Conservation (phyloP, 2,329 filamentous ascomycete genomes). For the Davidsoniella neocaledoniae region DNA sequence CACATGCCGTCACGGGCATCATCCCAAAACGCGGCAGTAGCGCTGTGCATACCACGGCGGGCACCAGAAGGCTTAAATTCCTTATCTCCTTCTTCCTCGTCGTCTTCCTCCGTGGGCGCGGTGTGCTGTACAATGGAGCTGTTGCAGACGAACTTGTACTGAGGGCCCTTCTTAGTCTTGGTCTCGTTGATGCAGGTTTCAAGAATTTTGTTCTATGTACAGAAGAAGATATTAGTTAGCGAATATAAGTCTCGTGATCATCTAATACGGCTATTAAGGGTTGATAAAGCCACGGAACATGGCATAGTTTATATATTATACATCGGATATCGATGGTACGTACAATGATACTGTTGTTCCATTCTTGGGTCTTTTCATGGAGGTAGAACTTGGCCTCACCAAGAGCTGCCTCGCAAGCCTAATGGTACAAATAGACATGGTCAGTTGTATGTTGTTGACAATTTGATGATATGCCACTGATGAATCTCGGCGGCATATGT, state of each 20-base stretch:
- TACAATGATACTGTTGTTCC: conserved; percentile 92
- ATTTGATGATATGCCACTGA: not conserved
- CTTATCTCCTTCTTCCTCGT: conserved; percentile 43
- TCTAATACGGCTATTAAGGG: no score
- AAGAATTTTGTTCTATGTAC: conserved; percentile 52
- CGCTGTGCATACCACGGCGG: conserved; percentile 77
- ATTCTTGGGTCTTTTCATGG: conserved; percentile 65
- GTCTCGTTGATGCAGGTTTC: conserved; percentile 63
- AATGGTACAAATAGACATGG: not conserved
- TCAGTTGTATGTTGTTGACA: not conserved
- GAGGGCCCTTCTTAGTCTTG: conserved; percentile 30
- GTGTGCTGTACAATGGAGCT: conserved; percentile 96
- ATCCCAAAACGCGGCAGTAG: conserved; percentile 76
- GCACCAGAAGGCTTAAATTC: conserved; percentile 58
- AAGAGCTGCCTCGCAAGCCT: conserved; percentile 75
- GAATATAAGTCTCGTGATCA: not conserved
- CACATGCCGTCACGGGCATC: conserved; percentile 82
- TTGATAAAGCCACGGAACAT: not conserved
- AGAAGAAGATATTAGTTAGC: not conserved
- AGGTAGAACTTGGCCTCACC: conserved; percentile 65
- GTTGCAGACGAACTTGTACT: conserved; percentile 91
- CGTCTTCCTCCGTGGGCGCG: conserved; percentile 35
- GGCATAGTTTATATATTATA: not conserved
- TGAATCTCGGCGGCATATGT: no score
- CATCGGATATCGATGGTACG: conserved; percentile 18